Conservation (phyloP, 148 eudicot species). For the Nepenthes mirabilis region DNA sequence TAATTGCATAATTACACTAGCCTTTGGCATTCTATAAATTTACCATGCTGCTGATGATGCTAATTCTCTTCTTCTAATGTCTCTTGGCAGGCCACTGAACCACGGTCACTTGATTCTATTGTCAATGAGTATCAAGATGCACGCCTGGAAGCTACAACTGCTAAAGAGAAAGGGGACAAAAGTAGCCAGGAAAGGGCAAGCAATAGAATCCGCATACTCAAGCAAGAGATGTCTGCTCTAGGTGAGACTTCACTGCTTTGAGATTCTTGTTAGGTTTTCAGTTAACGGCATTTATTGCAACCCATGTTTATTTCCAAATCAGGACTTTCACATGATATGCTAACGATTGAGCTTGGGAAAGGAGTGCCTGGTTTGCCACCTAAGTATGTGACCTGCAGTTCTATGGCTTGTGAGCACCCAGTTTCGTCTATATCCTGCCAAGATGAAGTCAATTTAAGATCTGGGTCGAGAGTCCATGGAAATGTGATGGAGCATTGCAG, state of each 20-base stretch:
- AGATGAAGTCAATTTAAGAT: constrained; percentile 12
- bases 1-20: too few species aligned
- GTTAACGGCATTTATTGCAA: neutral
- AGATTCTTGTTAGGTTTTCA: constrained; percentile 1
- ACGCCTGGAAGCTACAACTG: constrained; percentile 61
- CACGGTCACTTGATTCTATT: constrained; percentile 45
- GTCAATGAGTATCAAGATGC: constrained; percentile 65
- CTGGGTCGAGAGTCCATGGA: constrained; percentile 16
- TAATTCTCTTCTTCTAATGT: neutral
- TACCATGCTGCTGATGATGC: neutral
- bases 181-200: constrained; percentile 67
- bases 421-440: constrained; percentile 3
- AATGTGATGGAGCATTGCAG: constrained; percentile 15
- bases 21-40: neutral
- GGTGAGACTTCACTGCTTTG: constrained; percentile 24
- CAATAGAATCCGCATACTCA: constrained; percentile 59
- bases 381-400: neutral
- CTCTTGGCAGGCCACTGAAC: constrained; percentile 38
- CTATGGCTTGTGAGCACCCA: constrained; percentile 13
- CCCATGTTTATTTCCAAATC: constrained; percentile 15
- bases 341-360: constrained; percentile 33
- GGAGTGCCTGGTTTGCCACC: constrained; percentile 16
- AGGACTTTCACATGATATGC: constrained; percentile 57
- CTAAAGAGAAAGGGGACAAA: constrained; percentile 79
- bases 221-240: constrained; percentile 72